Percentiles rank a stretch among this genome's conserved stretches.
phyloP scores from a whole-genome alignment of 148 eudicot species.

The Amaranthus cruentus region DNA sequence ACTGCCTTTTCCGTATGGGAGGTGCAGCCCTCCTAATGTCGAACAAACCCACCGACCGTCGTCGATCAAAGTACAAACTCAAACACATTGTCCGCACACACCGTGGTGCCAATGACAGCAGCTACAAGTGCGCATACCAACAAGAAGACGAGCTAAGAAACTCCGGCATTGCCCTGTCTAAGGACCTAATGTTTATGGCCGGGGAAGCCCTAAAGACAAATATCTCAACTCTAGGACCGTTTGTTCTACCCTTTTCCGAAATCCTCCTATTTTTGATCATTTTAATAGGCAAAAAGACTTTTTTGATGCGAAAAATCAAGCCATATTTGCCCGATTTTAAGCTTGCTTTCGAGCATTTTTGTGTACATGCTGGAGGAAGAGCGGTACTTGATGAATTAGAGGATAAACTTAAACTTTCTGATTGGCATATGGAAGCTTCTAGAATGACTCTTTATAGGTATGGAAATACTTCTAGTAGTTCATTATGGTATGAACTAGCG shows the following conservation, averaged over 20 bases:
- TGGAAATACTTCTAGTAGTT: slow-evolving; percentile 33
- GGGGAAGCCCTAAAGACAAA: slow-evolving; percentile 30
- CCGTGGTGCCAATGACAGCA: slow-evolving; percentile 22
- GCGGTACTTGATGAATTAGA: slow-evolving; percentile 28
- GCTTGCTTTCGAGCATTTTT: slow-evolving; percentile 31
- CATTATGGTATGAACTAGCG: slow-evolving; percentile 30
- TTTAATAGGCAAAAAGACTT: slow-evolving; percentile 13
- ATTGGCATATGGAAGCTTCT: slow-evolving; percentile 29
- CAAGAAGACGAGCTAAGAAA: slow-evolving; percentile 11
- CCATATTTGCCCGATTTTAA: slow-evolving; percentile 29
- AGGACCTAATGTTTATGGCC: slow-evolving; percentile 28
- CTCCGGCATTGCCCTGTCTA: slow-evolving; percentile 23
- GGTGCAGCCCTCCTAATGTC: slow-evolving; percentile 29
- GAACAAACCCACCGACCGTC: slow-evolving; percentile 20
- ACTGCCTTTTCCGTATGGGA: slow-evolving; percentile 30
- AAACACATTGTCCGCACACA: slow-evolving; percentile 28
- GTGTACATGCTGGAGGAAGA: slow-evolving; percentile 30
- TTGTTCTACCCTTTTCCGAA: slow-evolving; percentile 25
- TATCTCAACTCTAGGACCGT: slow-evolving; percentile 27
- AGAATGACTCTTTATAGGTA: slow-evolving; percentile 28
- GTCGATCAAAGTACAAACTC: slow-evolving; percentile 23
- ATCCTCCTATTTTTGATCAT: slow-evolving; percentile 13
- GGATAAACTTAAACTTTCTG: slow-evolving; percentile 19
- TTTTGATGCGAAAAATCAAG: slow-evolving; percentile 15
- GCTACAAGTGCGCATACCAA: slow-evolving; percentile 20